Evolutionary conservation across 2,329 filamentous ascomycete species (phyloP), one percentile per base, ranked within the genome.

Genomic region (Aspergillus sergii): DNA sequence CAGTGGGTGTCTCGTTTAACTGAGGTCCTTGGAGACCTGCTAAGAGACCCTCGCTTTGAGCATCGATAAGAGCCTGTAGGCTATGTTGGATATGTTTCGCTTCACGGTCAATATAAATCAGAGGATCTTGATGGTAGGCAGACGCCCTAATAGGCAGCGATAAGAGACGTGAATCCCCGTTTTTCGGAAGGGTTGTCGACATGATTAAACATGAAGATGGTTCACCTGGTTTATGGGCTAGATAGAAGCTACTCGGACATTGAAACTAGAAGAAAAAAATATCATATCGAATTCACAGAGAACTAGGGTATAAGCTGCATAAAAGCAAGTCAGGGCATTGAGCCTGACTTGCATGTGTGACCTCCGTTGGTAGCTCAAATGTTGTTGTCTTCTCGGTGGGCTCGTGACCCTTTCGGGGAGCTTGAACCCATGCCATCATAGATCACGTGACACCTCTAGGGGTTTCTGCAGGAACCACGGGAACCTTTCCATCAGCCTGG

Each of bases 31-130:
- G 75, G 4, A 86, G 73, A 4, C 82, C 83, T 54, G 81, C 80
- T 46, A 83, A 77, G 34, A 89, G 77, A 21, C 83, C 85, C 68
- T 87, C 85, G 36, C 85, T 84, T 72, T 89, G 87, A 11, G 85
- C 85, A 73, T 89, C 86, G 26, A 89, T 83, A 12, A 88, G 76
- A 61, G 80, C 79, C 72, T 89, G 87, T 11, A 89, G 79, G 64
- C 86, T 84, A 58, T 81, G 80, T 69, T 89, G 82, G 11, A 89
- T 81, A 66, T 85, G 77, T 61, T 79, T 81, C 30, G 85, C 81
- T 70, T 83, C 81, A 62, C 84, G 79, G 66, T 84, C 81, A 62
- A 87, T 73, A 32, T 80, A 79, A n/a, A 85, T 72, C 32, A 86
- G 76, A 60, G 83, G 78, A 62, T 81, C 77, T 41, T 78, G 70